Evolutionary conservation across 164 flowering plant species (phyloP).

Genomic region (Annona squamosa): DNA sequence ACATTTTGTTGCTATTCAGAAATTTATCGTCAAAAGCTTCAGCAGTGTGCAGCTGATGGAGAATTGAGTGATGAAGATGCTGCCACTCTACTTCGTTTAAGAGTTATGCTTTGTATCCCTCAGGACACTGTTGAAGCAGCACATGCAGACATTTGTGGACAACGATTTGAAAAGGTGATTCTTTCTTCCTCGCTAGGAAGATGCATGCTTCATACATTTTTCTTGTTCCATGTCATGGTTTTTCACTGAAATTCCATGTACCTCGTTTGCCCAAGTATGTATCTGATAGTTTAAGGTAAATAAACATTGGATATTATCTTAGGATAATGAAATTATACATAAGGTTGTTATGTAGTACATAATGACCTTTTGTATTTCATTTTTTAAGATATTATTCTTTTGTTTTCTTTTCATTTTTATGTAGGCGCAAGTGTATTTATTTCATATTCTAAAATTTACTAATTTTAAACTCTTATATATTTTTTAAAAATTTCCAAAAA

Average conservation of each 20-base stretch:
- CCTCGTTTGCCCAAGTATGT: background rate
- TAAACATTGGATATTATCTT: no score
- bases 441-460: no score
- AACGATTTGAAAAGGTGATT: conserved; percentile 86
- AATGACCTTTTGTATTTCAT: no score
- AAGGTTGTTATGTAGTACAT: no score
- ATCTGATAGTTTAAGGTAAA: background rate
- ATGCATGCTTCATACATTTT: background rate
- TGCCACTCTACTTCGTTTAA: conserved; percentile 54
- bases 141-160: conserved; percentile 91
- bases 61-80: conserved; percentile 77
- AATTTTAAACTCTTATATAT: no score
- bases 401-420: no score
- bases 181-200: background rate
- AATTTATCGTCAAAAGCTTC: conserved; percentile 90
- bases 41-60: conserved; percentile 69
- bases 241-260: background rate
- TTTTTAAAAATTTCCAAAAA: no score
- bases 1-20: conserved; percentile 32
- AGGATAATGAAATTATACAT: no score
- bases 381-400: no score
- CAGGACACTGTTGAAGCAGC: conserved; percentile 85
- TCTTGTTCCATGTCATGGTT: background rate
- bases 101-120: conserved; percentile 90
- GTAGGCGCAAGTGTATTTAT: no score